A percentile compares a stretch with the other conserved stretches of the same genome.
Conservation (phyloP, 163 green algal genomes). For the Scenedesmus sp. region DNA sequence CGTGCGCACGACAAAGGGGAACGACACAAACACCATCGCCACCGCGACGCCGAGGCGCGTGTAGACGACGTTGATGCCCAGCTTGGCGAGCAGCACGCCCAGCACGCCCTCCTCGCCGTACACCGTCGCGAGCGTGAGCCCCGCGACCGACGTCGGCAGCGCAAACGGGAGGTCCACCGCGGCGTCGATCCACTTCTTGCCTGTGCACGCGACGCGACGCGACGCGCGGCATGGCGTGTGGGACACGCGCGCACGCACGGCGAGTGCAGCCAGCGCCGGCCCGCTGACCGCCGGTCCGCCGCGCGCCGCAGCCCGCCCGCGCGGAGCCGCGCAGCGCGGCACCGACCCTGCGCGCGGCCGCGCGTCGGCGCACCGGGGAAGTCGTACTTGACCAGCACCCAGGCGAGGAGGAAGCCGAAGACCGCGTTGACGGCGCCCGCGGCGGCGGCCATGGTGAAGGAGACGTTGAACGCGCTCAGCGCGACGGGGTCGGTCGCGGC, state of each 20-base stretch:
- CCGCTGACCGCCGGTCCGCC: too few species aligned
- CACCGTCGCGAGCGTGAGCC: slow-evolving; percentile 74
- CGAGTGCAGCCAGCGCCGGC: too few species aligned
- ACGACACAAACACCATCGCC: slow-evolving; percentile 83
- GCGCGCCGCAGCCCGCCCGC: too few species aligned
- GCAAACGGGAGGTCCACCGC: slow-evolving; percentile 77
- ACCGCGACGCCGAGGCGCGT: slow-evolving; percentile 68
- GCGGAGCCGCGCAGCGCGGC: too few species aligned
- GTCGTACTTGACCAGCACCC: slow-evolving; percentile 75
- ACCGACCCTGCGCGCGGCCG: too few species aligned
- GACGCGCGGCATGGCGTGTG: too few species aligned
- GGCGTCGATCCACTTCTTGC: slow-evolving; percentile 72
- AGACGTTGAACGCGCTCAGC: slow-evolving; percentile 71
- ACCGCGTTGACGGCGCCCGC: slow-evolving; percentile 66
- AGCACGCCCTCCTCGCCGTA: slow-evolving; percentile 67
- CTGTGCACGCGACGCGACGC: too few species aligned
- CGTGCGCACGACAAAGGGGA: slow-evolving; percentile 79
- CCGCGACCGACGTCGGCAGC: slow-evolving; percentile 71
- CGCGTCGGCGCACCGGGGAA: slow-evolving; percentile 54
- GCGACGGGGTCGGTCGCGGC: slow-evolving; percentile 69
- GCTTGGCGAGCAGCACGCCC: slow-evolving; percentile 33
- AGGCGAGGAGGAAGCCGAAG: slow-evolving; percentile 77
- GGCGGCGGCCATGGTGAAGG: slow-evolving; percentile 64
- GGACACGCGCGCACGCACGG: too few species aligned
- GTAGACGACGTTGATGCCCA: slow-evolving; percentile 69